phyloP scores from a whole-genome alignment of 805 yeast species.

The Metschnikowia continentalis region DNA sequence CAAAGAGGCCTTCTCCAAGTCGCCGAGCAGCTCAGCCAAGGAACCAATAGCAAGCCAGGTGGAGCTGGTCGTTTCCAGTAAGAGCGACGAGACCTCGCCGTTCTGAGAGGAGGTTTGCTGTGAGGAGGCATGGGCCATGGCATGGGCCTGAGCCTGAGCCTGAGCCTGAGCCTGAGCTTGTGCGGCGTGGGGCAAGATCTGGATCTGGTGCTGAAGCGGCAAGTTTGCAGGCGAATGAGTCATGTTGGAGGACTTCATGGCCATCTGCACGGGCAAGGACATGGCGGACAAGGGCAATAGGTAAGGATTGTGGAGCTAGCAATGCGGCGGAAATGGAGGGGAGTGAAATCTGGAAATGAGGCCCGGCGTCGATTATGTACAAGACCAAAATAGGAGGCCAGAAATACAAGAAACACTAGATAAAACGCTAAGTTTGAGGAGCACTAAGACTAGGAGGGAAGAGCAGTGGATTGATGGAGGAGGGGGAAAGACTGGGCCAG shows the following conservation, averaged over 20 bases:
- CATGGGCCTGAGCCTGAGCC: conserved; percentile 14
- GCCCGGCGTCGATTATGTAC: conserved; percentile 1
- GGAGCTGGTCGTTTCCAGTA: conserved; percentile 58
- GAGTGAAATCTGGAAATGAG: neutral
- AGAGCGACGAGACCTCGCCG: conserved; percentile 14
- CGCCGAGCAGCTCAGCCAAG: conserved; percentile 84
- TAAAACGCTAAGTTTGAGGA: too few relatives aligned
- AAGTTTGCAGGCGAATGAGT: conserved; percentile 12
- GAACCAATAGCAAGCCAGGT: conserved; percentile 90
- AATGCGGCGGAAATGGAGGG: neutral
- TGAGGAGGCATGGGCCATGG: conserved; percentile 12
- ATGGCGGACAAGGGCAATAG: neutral
- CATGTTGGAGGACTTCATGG: conserved; percentile 16
- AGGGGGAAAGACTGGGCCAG: neutral
- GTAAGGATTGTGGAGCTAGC: neutral
- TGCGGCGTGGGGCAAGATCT: conserved; percentile 17
- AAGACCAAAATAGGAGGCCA: neutral
- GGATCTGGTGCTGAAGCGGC: conserved; percentile 18
- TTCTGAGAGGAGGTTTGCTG: conserved; percentile 7
- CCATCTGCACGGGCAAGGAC: conserved; percentile 21
- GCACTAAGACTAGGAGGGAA: too few relatives aligned
- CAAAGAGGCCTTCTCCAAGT: conserved; percentile 81
- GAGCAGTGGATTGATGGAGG: too few relatives aligned
- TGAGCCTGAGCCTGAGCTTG: conserved; percentile 7
- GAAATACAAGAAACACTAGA: too few relatives aligned